Conservation (phyloP, 2,329 filamentous ascomycete species). For the Colletotrichum lindemuthianum region DNA sequence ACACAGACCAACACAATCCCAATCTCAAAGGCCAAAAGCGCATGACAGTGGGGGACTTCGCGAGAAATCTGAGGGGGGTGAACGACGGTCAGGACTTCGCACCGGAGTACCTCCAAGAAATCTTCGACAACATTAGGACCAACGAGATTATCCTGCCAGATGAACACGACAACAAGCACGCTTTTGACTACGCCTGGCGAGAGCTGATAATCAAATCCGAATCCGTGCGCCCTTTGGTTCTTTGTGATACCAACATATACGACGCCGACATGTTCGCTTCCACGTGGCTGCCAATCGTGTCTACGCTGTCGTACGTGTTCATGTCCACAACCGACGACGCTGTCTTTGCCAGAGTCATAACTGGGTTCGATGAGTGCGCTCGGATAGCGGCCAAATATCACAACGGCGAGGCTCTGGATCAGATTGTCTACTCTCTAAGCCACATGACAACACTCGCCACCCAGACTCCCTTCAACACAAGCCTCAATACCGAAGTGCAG, state of each 20-base stretch:
- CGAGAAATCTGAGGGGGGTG: slow-evolving; percentile 88
- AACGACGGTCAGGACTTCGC: slow-evolving; percentile 89
- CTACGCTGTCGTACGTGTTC: slow-evolving; percentile 96
- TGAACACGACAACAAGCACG: slow-evolving; percentile 95
- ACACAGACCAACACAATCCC: slow-evolving; percentile 96
- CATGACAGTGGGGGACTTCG: slow-evolving; percentile 87
- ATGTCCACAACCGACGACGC: slow-evolving; percentile 98
- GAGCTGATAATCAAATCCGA: slow-evolving; percentile 89
- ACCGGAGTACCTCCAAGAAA: slow-evolving; percentile 82
- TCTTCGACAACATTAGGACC: slow-evolving; percentile 90
- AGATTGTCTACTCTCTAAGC: slow-evolving; percentile 89
- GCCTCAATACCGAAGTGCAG: slow-evolving; percentile 94
- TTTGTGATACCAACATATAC: slow-evolving; percentile 92
- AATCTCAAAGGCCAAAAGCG: slow-evolving; percentile 82
- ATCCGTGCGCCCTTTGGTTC: slow-evolving; percentile 75
- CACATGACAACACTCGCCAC: slow-evolving; percentile 90
- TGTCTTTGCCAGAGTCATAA: slow-evolving; percentile 92
- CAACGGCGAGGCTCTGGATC: slow-evolving; percentile 87
- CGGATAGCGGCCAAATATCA: slow-evolving; percentile 88
- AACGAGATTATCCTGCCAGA: slow-evolving; percentile 97
- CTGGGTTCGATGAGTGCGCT: slow-evolving; percentile 95
- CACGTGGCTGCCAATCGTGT: slow-evolving; percentile 94
- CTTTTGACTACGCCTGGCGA: slow-evolving; percentile 98
- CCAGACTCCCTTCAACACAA: slow-evolving; percentile 80
- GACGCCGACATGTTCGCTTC: slow-evolving; percentile 98